Evolutionary conservation across 805 yeast species (phyloP), one percentile per base, ranked within the genome.

Genomic region (Torulaspora indica): DNA sequence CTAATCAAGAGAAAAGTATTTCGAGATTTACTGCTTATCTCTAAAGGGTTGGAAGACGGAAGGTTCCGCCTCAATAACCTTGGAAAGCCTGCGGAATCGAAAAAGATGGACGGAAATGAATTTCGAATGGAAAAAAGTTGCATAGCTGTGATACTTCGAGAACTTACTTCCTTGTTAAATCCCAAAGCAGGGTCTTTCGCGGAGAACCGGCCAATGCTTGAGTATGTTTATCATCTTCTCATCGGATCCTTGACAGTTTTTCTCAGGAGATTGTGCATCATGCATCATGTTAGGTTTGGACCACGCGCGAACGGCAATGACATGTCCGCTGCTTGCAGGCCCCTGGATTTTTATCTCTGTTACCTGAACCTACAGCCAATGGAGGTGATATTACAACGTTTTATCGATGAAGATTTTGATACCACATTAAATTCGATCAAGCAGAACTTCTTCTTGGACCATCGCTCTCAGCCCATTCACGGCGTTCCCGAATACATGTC

Each of bases 1-100:
- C 30, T 54, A n/a, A 27, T 54, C n/a, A 54, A 45, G 36, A 42
- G 52, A 36, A 47, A 51, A 29, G 18, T 52, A n/a, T 51, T 50
- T 13, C 58, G 55, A 34, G 54, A 53, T 27, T 36, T 60, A 18
- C 22, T 49, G 8, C 24, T 35, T 6, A 28, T 48, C 22, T 30
- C 48, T 10, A 47, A 40, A 27, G 50, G 48, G 29, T 25, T 52
- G 43, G 23, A 46, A 13, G 43, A 29, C 27, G 45, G 45, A 5
- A 32, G 40, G 10, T 49, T 46, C 45, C 47, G 44, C 35, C 20
- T 37, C 17, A 18, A 28, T 23, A 29, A 28, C 22, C 12, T 30
- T 1, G 30, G 9, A 15, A 12, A 27, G 5, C 37, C 41, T 5
- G 41, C 37, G 49, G 22, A 24, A 2, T n/a, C 12, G 4, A 15